phyloP scores from a whole-genome alignment of 805 yeast genomes.

The Yarrowia phangngaensis region DNA sequence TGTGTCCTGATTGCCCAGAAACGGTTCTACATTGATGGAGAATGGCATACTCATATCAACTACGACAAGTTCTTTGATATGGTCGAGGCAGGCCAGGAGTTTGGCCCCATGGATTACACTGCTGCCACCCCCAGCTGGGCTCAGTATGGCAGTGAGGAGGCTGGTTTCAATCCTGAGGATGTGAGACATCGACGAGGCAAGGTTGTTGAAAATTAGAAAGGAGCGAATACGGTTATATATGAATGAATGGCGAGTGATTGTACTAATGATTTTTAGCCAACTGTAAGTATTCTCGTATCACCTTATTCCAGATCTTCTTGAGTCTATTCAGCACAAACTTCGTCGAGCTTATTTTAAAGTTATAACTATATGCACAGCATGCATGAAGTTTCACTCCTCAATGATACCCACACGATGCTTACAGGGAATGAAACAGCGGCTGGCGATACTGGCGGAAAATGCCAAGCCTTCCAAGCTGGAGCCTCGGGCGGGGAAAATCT shows the following conservation, averaged over 20 bases:
- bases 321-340: too few species aligned
- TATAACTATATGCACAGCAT: background rate
- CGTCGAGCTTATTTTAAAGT: too few species aligned
- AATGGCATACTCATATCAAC: constrained; percentile 88
- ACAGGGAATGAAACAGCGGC: constrained; percentile 40
- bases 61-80: constrained; percentile 71
- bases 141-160: constrained; percentile 75
- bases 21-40: constrained; percentile 62
- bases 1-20: constrained; percentile 79
- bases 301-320: too few species aligned
- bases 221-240: too few species aligned
- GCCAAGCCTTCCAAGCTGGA: constrained; percentile 42
- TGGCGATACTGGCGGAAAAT: constrained; percentile 46
- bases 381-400: background rate
- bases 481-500: constrained; percentile 38
- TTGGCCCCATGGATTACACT: constrained; percentile 75
- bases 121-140: constrained; percentile 89
- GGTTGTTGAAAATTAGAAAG: constrained; percentile 11
- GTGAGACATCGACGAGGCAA: constrained; percentile 54
- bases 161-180: constrained; percentile 88
- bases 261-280: too few species aligned
- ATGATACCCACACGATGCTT: constrained; percentile 8
- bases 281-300: too few species aligned
- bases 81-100: constrained; percentile 59
- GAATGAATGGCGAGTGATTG: too few species aligned